phyloP scores from a whole-genome alignment of 2,329 filamentous ascomycete genomes.

The Sclerotinia sclerotiorum region DNA sequence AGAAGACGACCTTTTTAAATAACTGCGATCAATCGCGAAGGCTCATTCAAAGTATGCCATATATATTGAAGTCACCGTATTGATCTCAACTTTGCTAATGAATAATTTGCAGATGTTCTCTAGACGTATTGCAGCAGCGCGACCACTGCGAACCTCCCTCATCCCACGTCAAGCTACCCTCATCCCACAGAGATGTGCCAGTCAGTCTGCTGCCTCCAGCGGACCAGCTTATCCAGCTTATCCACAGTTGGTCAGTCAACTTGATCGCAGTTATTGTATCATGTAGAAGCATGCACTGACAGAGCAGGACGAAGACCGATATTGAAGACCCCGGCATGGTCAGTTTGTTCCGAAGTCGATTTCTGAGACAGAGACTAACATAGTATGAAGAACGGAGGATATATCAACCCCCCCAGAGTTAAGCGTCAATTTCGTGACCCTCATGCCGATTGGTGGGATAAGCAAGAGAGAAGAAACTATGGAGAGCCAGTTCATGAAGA shows the following conservation, averaged over 20 bases:
- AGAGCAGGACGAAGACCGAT: slow-evolving; percentile 44
- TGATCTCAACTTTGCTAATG: not conserved
- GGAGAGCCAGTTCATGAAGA: slow-evolving; percentile 97
- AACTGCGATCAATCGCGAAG: slow-evolving; percentile 11
- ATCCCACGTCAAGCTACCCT: slow-evolving; percentile 52
- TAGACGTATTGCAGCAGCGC: slow-evolving; percentile 56
- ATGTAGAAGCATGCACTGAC: slow-evolving; percentile 28
- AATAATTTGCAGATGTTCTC: slow-evolving; percentile 55
- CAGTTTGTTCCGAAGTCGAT: slow-evolving; percentile 39
- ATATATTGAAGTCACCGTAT: not conserved
- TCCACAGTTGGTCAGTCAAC: slow-evolving; percentile 36
- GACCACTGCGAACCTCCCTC: slow-evolving; percentile 48
- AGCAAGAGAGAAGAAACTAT: slow-evolving; percentile 95
- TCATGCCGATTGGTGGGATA: slow-evolving; percentile 93
- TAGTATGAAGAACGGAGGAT: slow-evolving; percentile 70
- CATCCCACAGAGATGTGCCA: slow-evolving; percentile 52
- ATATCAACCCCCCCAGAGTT: slow-evolving; percentile 73
- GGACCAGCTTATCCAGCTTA: slow-evolving; percentile 32
- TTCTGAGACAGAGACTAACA: slow-evolving; percentile 24
- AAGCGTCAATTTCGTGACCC: slow-evolving; percentile 94
- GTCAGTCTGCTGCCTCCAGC: slow-evolving; percentile 26
- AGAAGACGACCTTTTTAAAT: not conserved
- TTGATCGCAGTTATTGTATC: slow-evolving; percentile 1
- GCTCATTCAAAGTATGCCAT: slow-evolving; percentile 20
- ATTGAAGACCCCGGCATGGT: slow-evolving; percentile 68